Conservation (phyloP, 106 monocot genomes). For the Apostasia shenzhenica region DNA sequence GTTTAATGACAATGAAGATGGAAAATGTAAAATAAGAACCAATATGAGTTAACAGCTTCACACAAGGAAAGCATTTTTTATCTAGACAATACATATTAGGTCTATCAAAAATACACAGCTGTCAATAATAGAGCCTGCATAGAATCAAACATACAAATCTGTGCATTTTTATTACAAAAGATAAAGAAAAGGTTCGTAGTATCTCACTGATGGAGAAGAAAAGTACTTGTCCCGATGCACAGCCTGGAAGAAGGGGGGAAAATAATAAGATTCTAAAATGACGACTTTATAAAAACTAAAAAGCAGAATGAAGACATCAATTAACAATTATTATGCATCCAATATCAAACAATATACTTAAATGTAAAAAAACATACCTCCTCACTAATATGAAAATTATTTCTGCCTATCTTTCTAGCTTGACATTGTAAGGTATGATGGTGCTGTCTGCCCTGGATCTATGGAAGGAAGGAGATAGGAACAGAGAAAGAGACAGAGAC, state of each 20-base stretch:
- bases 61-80: too few relatives aligned
- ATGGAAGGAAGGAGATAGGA: neutral
- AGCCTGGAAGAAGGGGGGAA: neutral
- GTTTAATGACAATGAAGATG: too few relatives aligned
- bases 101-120: too few relatives aligned
- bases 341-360: too few relatives aligned
- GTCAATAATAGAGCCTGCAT: neutral
- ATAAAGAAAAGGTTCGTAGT: neutral
- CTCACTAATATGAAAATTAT: neutral
- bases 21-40: too few relatives aligned
- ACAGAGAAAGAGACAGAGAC: neutral
- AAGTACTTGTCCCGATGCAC: neutral
- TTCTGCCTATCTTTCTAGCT: constrained; percentile 5
- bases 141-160: neutral
- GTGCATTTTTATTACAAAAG: neutral
- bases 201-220: constrained; percentile 7
- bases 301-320: neutral
- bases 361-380: neutral
- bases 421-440: neutral
- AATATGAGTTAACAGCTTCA: too few relatives aligned
- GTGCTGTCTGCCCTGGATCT: neutral
- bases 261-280: neutral
- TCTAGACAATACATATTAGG: too few relatives aligned
- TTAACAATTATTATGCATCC: too few relatives aligned
- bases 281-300: neutral